Conservation (phyloP, 352 stramenopile species). For the Thalassiosira sp. region DNA sequence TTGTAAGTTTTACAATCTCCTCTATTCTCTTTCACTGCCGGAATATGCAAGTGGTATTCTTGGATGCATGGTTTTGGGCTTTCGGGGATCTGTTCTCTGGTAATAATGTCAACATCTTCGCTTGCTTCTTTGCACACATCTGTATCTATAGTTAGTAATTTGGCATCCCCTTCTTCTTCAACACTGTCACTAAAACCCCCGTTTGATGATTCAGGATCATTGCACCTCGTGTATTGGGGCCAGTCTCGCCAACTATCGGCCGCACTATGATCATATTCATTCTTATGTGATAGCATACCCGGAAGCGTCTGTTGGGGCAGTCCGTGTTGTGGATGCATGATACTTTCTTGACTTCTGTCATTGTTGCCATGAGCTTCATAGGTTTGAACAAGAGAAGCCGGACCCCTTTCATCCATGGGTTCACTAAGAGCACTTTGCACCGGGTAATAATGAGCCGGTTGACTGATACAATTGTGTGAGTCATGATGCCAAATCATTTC, state of each 20-base stretch:
- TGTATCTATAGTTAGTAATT: neutral
- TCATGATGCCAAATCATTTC: constrained; percentile 52
- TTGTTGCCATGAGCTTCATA: neutral
- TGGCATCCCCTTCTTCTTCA: neutral
- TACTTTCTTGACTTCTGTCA: neutral
- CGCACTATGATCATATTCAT: too few relatives aligned
- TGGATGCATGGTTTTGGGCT: too few relatives aligned
- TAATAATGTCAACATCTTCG: neutral
- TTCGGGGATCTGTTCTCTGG: neutral
- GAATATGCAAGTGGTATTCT: too few relatives aligned
- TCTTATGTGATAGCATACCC: too few relatives aligned
- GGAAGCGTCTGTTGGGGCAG: neutral
- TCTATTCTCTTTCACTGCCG: neutral
- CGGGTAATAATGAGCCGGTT: neutral
- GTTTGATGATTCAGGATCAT: neutral
- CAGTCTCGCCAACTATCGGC: neutral
- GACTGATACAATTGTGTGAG: constrained; percentile 4
- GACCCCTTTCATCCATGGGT: neutral
- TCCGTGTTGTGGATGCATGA: neutral
- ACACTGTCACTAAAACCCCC: neutral
- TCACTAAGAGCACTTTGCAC: neutral
- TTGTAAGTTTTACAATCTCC: neutral
- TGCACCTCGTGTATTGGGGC: neutral
- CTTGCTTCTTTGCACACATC: neutral
- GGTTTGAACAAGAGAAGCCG: neutral